phyloP scores from a whole-genome alignment of 495 filamentous ascomycete genomes.

The Daldinia caldariorum region DNA sequence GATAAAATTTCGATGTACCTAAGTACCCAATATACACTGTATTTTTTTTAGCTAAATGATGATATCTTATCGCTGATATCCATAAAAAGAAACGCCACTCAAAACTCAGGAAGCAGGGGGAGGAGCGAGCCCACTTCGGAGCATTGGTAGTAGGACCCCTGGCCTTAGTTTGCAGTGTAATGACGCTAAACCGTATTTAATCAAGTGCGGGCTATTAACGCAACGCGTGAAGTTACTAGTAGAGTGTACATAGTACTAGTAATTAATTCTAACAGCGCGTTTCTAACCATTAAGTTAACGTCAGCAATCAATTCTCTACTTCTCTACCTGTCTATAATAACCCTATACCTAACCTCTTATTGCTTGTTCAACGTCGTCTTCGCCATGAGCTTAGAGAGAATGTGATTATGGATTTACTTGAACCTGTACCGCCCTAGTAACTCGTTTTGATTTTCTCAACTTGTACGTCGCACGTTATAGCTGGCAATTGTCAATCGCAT shows the following conservation, averaged over 20 bases:
- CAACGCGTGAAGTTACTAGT: slow-evolving; percentile 42
- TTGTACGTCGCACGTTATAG: not conserved
- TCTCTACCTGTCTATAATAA: not conserved
- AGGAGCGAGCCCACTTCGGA: no score
- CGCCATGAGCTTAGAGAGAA: not conserved
- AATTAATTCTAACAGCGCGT: slow-evolving; percentile 23
- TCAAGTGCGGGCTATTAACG: slow-evolving; percentile 24
- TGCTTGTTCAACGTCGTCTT: not conserved
- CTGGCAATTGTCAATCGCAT: not conserved
- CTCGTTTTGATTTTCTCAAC: not conserved
- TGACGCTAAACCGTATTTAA: not conserved
- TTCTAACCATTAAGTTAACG: slow-evolving; percentile 3
- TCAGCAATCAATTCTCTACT: not conserved
- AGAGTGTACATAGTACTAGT: no score
- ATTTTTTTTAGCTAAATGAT: no score
- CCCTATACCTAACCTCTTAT: not conserved
- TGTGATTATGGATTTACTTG: slow-evolving; percentile 5
- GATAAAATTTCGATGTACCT: slow-evolving; percentile 1
- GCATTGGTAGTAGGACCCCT: not conserved
- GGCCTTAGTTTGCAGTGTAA: not conserved
- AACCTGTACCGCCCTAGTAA: not conserved
- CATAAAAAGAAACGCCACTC: no score
- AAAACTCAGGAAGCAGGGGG: no score
- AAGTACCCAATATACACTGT: not conserved
- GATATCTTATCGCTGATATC: not conserved